Percentiles rank a stretch among this genome's conserved stretches.
Evolutionary conservation across 495 filamentous ascomycete genomes (phyloP).

Genomic region (Xylaria venustula): DNA sequence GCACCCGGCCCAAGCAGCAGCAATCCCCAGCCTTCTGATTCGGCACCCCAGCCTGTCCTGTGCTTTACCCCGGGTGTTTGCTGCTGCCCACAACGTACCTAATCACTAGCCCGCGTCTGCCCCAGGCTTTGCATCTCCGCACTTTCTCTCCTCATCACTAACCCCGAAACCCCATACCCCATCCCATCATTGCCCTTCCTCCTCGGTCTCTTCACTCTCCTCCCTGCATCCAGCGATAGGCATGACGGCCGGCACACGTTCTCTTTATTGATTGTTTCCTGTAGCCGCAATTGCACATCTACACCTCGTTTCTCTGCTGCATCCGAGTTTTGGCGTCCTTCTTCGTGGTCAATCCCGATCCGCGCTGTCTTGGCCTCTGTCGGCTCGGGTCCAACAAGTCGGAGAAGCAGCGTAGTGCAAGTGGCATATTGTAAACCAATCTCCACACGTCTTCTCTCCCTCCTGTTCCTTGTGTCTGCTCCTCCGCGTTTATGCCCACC

Average conservation of each 20-base stretch:
- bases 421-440: constrained; percentile 1
- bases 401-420: background rate
- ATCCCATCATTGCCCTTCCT: background rate
- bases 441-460: constrained; percentile 4
- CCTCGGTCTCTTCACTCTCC: constrained; percentile 2
- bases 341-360: background rate
- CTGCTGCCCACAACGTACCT: background rate
- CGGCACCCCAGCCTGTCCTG: constrained; percentile 23
- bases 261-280: background rate
- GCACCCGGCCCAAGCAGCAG: background rate
- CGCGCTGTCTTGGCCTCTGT: background rate
- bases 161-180: constrained; percentile 24
- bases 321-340: background rate
- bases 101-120: background rate
- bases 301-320: background rate
- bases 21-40: constrained; percentile 14
- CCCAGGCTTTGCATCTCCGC: constrained; percentile 27
- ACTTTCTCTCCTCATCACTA: constrained; percentile 19
- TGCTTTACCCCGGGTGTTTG: constrained; percentile 19
- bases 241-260: background rate
- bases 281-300: background rate
- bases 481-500: constrained; percentile 12
- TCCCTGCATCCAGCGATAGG: background rate
- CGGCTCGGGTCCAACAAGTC: background rate
- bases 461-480: constrained; percentile 1